Conservation (phyloP, 139 green algal genomes). For the Micractinium sp. region DNA sequence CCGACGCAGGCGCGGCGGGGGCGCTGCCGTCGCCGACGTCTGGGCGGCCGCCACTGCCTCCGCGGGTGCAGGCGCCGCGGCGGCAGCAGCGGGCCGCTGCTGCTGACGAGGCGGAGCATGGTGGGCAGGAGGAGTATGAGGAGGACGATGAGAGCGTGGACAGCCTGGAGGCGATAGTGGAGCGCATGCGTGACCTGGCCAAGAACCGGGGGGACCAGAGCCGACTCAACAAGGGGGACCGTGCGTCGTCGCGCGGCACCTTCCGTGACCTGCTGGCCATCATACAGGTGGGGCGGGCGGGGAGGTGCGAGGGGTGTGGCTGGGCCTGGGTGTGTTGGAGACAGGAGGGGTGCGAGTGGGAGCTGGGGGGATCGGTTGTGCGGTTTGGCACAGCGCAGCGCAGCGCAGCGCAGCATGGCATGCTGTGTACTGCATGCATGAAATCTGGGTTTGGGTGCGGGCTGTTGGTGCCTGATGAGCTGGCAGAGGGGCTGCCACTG, state of each 20-base stretch:
- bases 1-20: not conserved
- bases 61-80: not conserved
- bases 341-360: not conserved
- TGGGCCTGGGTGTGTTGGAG: not conserved
- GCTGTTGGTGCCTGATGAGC: too few species aligned
- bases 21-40: not conserved
- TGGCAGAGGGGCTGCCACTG: too few species aligned
- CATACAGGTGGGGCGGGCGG: conserved; percentile 52
- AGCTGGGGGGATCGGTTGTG: not conserved
- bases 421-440: not conserved
- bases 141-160: conserved; percentile 21
- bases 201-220: conserved; percentile 67
- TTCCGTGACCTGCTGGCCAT: conserved; percentile 67
- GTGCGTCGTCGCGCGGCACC: conserved; percentile 44
- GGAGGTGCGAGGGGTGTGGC: not conserved
- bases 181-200: conserved; percentile 75
- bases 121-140: conserved; percentile 5
- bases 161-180: conserved; percentile 65
- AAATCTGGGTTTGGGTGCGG: not conserved
- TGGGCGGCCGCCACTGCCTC: not conserved
- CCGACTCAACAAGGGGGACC: conserved; percentile 66
- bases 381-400: not conserved
- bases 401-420: not conserved
- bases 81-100: not conserved
- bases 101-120: not conserved